phyloP scores from a whole-genome alignment of 2,329 filamentous ascomycete species.

The Phaeosphaeriaceae sp. region DNA sequence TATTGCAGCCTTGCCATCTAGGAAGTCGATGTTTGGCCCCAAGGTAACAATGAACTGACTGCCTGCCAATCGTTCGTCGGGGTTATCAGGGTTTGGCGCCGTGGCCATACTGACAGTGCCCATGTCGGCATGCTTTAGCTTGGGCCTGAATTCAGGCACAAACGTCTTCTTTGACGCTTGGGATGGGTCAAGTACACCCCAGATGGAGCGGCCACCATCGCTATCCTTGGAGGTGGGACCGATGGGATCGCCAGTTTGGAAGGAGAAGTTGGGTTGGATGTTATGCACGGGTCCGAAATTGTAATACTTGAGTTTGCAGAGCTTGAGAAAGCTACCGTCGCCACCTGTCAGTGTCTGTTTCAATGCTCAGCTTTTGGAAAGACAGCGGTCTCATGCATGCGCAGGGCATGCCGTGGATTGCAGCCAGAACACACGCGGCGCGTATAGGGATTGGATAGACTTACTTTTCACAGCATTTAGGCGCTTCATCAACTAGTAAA shows the following conservation, averaged over 20 bases:
- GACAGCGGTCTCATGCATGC: constrained; percentile 32
- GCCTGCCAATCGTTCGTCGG: constrained; percentile 80
- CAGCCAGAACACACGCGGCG: constrained; percentile 22
- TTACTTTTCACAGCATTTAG: constrained; percentile 94
- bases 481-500: constrained; percentile 84
- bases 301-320: constrained; percentile 99
- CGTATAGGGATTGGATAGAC: constrained; percentile 46
- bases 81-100: constrained; percentile 74
- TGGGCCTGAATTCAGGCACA: constrained; percentile 81
- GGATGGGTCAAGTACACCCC: constrained; percentile 75
- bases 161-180: constrained; percentile 74
- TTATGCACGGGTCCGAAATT: constrained; percentile 94
- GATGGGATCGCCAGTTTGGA: constrained; percentile 93
- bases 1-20: constrained; percentile 92
- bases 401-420: constrained; percentile 17
- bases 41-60: constrained; percentile 96
- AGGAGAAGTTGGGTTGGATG: constrained; percentile 93
- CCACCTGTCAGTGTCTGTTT: constrained; percentile 58
- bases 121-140: constrained; percentile 85
- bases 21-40: constrained; percentile 84
- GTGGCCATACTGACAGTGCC: constrained; percentile 99
- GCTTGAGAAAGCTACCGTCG: constrained; percentile 82
- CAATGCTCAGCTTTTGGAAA: constrained; percentile 59
- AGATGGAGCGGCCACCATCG: constrained; percentile 92
- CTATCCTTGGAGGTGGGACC: constrained; percentile 83